Evolutionary conservation across 345 rosid species (phyloP).

Genomic region (Moringa oleifera): DNA sequence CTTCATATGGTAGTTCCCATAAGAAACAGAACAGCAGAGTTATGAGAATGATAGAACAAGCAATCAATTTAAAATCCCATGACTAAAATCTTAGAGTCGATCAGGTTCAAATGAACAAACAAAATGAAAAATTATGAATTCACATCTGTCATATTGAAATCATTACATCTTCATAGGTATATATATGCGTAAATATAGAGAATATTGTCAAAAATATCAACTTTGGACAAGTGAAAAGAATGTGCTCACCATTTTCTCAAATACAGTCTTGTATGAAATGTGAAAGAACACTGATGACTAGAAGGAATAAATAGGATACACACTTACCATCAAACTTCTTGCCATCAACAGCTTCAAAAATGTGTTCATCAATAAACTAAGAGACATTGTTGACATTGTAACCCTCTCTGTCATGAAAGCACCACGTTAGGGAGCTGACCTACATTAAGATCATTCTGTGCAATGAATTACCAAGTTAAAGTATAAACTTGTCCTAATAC

Average conservation of each 20-base stretch:
- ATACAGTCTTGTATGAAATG: slow-evolving; percentile 21
- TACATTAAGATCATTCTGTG: slow-evolving; percentile 2
- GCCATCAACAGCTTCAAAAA: slow-evolving; percentile 31
- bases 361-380: slow-evolving; percentile 15
- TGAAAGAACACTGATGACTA: slow-evolving; percentile 30
- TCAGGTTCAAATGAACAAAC: too few relatives aligned
- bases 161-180: too few relatives aligned
- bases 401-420: slow-evolving; percentile 22
- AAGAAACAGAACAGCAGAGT: too few relatives aligned
- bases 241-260: slow-evolving; percentile 14
- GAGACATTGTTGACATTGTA: slow-evolving; percentile 2
- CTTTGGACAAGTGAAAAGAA: not conserved
- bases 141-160: too few relatives aligned
- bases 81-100: too few relatives aligned
- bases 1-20: too few relatives aligned
- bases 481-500: too few relatives aligned
- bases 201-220: too few relatives aligned
- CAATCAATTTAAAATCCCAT: too few relatives aligned
- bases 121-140: too few relatives aligned
- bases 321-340: slow-evolving; percentile 33
- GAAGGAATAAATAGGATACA: not conserved
- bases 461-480: not conserved
- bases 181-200: too few relatives aligned
- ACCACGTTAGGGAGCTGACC: slow-evolving; percentile 3
- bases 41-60: too few relatives aligned